Evolutionary conservation across 257 asterid genomes (phyloP), one percentile per base, ranked within the genome.

Genomic region (Solanum pennellii): DNA sequence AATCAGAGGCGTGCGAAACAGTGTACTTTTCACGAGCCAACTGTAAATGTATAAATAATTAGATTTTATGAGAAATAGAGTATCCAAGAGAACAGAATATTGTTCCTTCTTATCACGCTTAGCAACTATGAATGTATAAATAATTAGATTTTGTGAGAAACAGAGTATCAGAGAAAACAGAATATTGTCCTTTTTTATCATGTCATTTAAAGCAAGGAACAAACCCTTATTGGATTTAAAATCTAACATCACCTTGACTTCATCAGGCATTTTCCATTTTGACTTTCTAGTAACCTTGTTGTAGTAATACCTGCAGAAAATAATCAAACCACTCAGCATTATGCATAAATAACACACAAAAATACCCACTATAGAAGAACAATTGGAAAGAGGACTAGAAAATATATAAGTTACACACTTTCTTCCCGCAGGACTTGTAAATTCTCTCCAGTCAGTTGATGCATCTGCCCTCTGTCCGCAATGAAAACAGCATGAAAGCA

Each of bases 391-490:
- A 75, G 82, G 73, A 56, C 59, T 15, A 52, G 75, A 87, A 60
- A 86, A 79, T 49, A 21, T 82, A 77, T 27, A 33, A 47, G 82
- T 76, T 73, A 89, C 92, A 31, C 85, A 97, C 99, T 95, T 97
- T 88, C 92, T 92, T 85, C 99, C 99, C 23, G 91, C 97, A 59
- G 98, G 92, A 83, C 93, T 87, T 80, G 90, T 93, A 90, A 88
- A 60, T 91, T 97, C 99, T 90, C 93, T 93, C 99, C 99, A 97
- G 93, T 94, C 98, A 56, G 99, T 97, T 45, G 98, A 82, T 75
- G 98, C 95, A 93, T 97, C 99, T 15, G 98, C 99, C 92, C 96
- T 96, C 99, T 97, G 96, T 83, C 89, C 88, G 71, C 74, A 86
- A 92, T 73, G 87, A 44, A 89, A 85, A 65, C 68, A 84, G 88